Evolutionary conservation across 2,329 filamentous ascomycete genomes (phyloP).

Genomic region (Ambrosiella xylebori): DNA sequence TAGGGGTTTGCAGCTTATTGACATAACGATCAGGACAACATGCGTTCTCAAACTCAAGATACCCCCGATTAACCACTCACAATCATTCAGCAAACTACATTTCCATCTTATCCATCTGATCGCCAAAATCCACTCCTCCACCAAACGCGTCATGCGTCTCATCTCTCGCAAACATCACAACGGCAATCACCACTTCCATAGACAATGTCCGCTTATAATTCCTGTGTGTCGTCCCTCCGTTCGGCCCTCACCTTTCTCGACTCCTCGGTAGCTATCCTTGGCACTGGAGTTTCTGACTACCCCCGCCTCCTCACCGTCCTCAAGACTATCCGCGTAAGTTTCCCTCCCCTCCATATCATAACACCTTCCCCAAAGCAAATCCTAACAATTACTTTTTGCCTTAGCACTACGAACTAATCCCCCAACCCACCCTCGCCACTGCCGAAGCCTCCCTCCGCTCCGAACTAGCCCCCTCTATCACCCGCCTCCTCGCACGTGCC

Average conservation of each 20-base stretch:
- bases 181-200: too few relatives aligned
- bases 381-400: constrained; percentile 30
- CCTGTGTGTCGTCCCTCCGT: constrained; percentile 43
- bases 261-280: constrained; percentile 40
- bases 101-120: background rate
- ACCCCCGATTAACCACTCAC: too few relatives aligned
- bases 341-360: background rate
- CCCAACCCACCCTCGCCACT: constrained; percentile 62
- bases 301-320: constrained; percentile 37
- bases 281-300: constrained; percentile 38
- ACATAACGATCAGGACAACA: too few relatives aligned
- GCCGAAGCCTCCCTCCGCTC: constrained; percentile 73
- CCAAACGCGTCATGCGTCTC: background rate
- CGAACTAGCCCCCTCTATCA: constrained; percentile 77
- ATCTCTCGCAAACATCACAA: too few relatives aligned
- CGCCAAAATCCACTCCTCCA: background rate
- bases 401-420: constrained; percentile 88
- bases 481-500: constrained; percentile 62
- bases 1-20: too few relatives aligned
- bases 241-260: constrained; percentile 43
- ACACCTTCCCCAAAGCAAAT: constrained; percentile 58
- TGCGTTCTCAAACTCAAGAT: too few relatives aligned
- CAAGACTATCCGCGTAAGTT: constrained; percentile 38
- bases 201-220: constrained; percentile 24
- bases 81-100: background rate